Base-by-base conservation (phyloP, 2,329 filamentous ascomycete genomes). In the Fusarium nurragi region DNA sequence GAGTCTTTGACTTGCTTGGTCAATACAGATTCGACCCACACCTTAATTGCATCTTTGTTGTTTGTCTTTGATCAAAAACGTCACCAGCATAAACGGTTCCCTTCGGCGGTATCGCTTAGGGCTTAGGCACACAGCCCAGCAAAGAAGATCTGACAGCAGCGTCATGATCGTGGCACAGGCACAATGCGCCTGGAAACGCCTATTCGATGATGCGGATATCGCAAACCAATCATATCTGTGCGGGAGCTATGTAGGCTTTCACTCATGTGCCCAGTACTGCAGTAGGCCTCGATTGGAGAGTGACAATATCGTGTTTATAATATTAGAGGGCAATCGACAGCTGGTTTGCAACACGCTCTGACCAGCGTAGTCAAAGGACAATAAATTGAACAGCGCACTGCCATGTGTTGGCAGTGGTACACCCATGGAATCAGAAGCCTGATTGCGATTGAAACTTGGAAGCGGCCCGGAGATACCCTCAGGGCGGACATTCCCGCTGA, bases 91-190 rank as follows among this genome's bases (percentile, higher is more conserved):
- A 71, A 64, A 67, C 48, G 53, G 63, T 54, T 28, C 26, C 34
- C 19, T 48, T 43, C 14, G 34, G 69, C 58, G 37, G 58, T 60
- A 18, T 55, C 56, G 23, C 50, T 64, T 53, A 19, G n/a, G n/a
- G 23, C 50, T 64, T 53, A 37, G 44, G 34, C 49, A 50, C 41
- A 30, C 54, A 41, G 38, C 26, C 38, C 47, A 28, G 26, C 26
- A 12, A 50, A 32, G 26, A 32, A 26, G 47, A 22, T 50, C 47
- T 41, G 28, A 44, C 43, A 22, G 16, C 36, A 63, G 54, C 54
- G 52, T 58, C 62, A 58, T 64, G 64, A 55, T 28, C 69, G 68
- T 71, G 68, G 66, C 68, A 70, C 68, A 71, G 68, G 54, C 43
- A 41, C 40, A 39, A 39, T 65, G 47, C 32, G 59, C 53, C 47